phyloP scores from a whole-genome alignment of 2,329 filamentous ascomycete genomes.

The Sordariomycetes sp. region DNA sequence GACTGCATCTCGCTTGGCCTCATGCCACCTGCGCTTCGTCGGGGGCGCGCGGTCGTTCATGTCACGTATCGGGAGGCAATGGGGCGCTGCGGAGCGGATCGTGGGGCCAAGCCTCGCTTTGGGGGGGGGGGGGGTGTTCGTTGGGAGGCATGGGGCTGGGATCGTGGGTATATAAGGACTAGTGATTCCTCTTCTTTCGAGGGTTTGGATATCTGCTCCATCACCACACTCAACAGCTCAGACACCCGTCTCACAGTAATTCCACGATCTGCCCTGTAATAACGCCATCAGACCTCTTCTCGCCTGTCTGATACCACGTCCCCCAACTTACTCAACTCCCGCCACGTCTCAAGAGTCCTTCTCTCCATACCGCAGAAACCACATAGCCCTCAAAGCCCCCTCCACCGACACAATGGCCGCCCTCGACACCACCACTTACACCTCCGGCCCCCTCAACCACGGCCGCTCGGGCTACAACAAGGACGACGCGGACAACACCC shows the following conservation, averaged over 20 bases:
- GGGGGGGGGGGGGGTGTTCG: not conserved
- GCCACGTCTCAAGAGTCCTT: not conserved
- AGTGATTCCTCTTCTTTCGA: not conserved
- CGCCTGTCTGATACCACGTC: not conserved
- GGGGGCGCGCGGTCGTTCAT: not conserved
- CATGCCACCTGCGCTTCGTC: not conserved
- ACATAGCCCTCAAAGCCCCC: not conserved
- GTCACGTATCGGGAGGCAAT: not conserved
- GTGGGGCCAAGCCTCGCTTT: not conserved
- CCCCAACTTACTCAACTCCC: not conserved
- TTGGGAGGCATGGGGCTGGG: not conserved
- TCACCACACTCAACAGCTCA: not conserved
- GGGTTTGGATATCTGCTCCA: not conserved
- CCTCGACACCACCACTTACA: constrained; percentile 13
- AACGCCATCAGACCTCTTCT: too few species aligned
- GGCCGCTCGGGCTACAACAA: constrained; percentile 5
- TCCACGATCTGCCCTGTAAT: constrained; percentile 1
- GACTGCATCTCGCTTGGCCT: not conserved
- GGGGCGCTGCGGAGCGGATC: not conserved
- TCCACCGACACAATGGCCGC: constrained; percentile 12
- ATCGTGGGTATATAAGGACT: constrained; percentile 1
- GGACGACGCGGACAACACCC: constrained; percentile 2
- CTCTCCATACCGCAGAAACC: not conserved
- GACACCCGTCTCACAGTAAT: constrained; percentile 2
- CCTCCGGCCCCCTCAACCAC: constrained; percentile 12